Evolutionary conservation across 129 eudicot species (phyloP).

Genomic region (Helianthus tuberosus): DNA sequence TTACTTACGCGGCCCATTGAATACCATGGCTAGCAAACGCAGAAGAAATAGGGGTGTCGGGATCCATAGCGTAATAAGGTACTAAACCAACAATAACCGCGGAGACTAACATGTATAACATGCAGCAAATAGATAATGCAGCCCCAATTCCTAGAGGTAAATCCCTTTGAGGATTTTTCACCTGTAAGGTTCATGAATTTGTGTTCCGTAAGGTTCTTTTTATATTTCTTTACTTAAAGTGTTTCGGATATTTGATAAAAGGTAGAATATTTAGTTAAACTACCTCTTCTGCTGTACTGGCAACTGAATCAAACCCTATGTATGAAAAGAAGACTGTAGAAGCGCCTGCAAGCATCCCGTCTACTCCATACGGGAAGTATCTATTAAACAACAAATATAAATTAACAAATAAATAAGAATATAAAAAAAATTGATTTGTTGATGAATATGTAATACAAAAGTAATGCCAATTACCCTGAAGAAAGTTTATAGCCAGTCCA

Average conservation of each 20-base stretch:
- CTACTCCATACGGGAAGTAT: slow-evolving; percentile 85
- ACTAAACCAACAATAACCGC: slow-evolving; percentile 93
- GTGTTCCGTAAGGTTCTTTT: neutral
- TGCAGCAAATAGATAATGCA: slow-evolving; percentile 88
- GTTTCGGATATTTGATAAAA: slow-evolving; percentile 4
- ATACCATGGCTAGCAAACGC: slow-evolving; percentile 87
- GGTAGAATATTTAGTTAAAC: neutral
- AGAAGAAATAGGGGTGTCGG: slow-evolving; percentile 96
- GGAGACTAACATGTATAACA: slow-evolving; percentile 89
- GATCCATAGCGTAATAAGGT: slow-evolving; percentile 91
- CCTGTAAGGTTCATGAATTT: slow-evolving; percentile 44
- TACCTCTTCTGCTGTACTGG: slow-evolving; percentile 98
- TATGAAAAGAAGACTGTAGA: slow-evolving; percentile 95
- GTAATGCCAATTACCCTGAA: slow-evolving; percentile 53
- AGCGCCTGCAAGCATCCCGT: slow-evolving; percentile 98
- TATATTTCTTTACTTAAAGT: neutral
- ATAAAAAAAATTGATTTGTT: neutral
- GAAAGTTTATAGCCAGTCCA: slow-evolving; percentile 93
- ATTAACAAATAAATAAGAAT: neutral
- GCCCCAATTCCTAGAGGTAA: slow-evolving; percentile 90
- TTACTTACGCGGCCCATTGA: slow-evolving; percentile 96
- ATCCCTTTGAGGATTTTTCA: slow-evolving; percentile 91
- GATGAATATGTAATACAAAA: slow-evolving; percentile 12
- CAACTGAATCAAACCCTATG: slow-evolving; percentile 97
- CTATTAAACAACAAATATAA: slow-evolving; percentile 31